Base-by-base conservation (phyloP, 2,329 filamentous ascomycete species). In the Thermochaetoides dissita region DNA sequence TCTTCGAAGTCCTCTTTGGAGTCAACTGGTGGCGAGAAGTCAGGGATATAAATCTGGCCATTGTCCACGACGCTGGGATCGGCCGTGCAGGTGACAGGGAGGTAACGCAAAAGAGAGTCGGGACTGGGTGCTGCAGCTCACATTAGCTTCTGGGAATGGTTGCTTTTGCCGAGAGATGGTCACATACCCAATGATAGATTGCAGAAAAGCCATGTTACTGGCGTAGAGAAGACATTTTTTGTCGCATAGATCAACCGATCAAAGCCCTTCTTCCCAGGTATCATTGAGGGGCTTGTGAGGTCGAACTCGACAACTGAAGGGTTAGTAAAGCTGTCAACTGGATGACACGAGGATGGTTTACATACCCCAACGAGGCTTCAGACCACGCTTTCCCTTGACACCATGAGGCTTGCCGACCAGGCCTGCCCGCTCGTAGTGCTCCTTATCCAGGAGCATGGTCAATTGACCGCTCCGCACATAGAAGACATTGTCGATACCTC, bases 231-330 rank as follows among this genome's bases (percentile, higher is more conserved):
- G 17, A 85, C 84, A 48, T 86, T 84, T 52, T 81, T 79, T 58
- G 79, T 86, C 10, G 86, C 85, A 68, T 84, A 84, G 6, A 80
- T 59, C 10, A 94, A 65, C 37, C 85, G 70, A 48, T 88, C 80
- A 54, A 93, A 94, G 0, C 79, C 81, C 49, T 82, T 87, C 58
- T 86, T 91, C 3, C 87, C 87, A 41, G 79, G 80, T 7, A 85
- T 59, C 84, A 94, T 94, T 0, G 79, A 79, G 1, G 79, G 72
- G 6, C 71, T 66, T 11, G 79, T 74, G 29, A 98, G 70, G 46
- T 96, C 79, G 39, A 82, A 68, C 52, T 89, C 76, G 37, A 96
- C 74, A 29, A 80, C 84, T 91, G 44, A 7, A 7, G 6, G 2
- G 46, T 66, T 45, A 65, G 57, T 33, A 24, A 24, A 24, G 17